phyloP scores from a whole-genome alignment of 2,329 filamentous ascomycete species.

The Sphaerulina populicola region DNA sequence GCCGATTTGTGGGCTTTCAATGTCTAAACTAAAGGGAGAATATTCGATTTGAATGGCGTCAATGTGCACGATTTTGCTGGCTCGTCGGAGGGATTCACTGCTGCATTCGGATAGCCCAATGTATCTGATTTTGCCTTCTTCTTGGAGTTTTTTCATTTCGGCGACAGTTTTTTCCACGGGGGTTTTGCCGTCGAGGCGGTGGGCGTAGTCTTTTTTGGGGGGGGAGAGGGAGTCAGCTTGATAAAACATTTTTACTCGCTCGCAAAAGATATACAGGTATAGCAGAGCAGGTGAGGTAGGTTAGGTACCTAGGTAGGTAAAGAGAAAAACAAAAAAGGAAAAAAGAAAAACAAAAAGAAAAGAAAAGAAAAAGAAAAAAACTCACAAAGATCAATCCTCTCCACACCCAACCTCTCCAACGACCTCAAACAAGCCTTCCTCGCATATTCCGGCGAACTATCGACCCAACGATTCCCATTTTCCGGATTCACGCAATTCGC shows the following conservation, averaged over 20 bases:
- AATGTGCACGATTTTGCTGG: slow-evolving; percentile 44
- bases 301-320: too few relatives aligned
- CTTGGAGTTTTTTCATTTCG: slow-evolving; percentile 43
- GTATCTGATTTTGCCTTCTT: slow-evolving; percentile 50
- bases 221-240: too few relatives aligned
- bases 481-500: slow-evolving; percentile 35
- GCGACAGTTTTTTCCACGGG: slow-evolving; percentile 44
- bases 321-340: too few relatives aligned
- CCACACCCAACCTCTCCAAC: slow-evolving; percentile 36
- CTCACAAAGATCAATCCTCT: slow-evolving; percentile 36
- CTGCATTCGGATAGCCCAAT: slow-evolving; percentile 50
- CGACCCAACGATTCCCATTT: slow-evolving; percentile 33
- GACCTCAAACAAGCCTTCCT: slow-evolving; percentile 35
- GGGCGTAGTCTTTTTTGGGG: slow-evolving; percentile 34
- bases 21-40: slow-evolving; percentile 47
- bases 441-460: slow-evolving; percentile 37
- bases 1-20: slow-evolving; percentile 46
- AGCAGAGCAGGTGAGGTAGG: too few relatives aligned
- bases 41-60: slow-evolving; percentile 47
- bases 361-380: too few relatives aligned
- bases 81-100: slow-evolving; percentile 45
- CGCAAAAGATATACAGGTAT: too few relatives aligned
- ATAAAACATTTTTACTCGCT: too few relatives aligned
- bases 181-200: slow-evolving; percentile 38
- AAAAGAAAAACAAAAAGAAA: too few relatives aligned